Conservation (phyloP, 2,329 filamentous ascomycete species). For the Diaporthe longicolla region DNA sequence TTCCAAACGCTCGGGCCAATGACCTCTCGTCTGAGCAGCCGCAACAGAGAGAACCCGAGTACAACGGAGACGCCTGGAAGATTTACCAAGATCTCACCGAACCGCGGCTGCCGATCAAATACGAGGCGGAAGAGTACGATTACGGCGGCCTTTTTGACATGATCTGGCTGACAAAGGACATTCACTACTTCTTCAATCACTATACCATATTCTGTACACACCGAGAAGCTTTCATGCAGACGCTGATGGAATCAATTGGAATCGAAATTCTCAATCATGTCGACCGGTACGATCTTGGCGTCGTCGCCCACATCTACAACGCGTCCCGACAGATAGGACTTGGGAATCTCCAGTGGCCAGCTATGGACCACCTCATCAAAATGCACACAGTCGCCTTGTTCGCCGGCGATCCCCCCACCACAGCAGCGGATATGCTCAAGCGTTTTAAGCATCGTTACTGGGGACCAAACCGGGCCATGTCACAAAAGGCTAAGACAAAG, state of each 20-base stretch:
- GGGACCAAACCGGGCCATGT: background rate
- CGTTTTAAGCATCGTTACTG: background rate
- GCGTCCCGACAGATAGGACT: background rate
- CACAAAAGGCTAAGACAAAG: background rate
- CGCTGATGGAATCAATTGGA: background rate
- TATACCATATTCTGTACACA: background rate
- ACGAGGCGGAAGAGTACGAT: background rate
- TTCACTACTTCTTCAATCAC: background rate
- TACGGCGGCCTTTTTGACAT: background rate
- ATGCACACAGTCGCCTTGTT: background rate
- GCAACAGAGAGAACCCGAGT: background rate
- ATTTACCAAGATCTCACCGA: background rate
- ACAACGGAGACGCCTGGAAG: background rate
- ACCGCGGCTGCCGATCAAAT: no score
- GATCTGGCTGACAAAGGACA: background rate
- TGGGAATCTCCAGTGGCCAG: background rate
- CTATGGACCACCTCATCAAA: background rate
- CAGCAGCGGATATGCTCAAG: background rate
- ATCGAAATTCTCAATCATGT: background rate
- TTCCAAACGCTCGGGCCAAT: background rate
- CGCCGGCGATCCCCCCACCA: background rate
- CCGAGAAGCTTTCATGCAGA: background rate
- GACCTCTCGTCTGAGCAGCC: background rate
- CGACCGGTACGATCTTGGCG: background rate
- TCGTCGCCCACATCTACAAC: slow-evolving; percentile 7